These are phyloP conservation scores for Ustulina deusta DNA, from an alignment of 2,329 filamentous ascomycete genomes.

Conservation along the genomic window DNA sequence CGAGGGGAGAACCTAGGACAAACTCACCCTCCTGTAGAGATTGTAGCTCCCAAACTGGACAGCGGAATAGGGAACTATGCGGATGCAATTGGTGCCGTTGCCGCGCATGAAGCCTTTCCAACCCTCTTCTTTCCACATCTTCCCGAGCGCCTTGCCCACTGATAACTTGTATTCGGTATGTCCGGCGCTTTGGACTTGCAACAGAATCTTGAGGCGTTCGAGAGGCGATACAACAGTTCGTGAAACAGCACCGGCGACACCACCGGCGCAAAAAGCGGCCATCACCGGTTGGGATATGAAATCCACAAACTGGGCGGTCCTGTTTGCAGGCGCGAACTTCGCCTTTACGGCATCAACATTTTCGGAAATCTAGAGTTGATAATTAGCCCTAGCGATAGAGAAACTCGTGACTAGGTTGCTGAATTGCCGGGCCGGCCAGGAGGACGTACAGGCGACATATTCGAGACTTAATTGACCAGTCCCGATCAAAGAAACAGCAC, in stretches of 20 bases:
- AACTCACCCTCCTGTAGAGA: constrained; percentile 88
- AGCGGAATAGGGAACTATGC: constrained; percentile 97
- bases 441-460: constrained; percentile 55
- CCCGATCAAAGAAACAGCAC: constrained; percentile 29
- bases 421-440: constrained; percentile 20
- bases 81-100: constrained; percentile 98
- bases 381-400: constrained; percentile 35
- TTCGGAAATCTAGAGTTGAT: constrained; percentile 43
- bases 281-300: constrained; percentile 83
- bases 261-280: constrained; percentile 93
- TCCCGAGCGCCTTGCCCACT: constrained; percentile 85
- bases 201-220: constrained; percentile 96
- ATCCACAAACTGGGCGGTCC: constrained; percentile 56
- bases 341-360: constrained; percentile 48
- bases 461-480: constrained; percentile 42
- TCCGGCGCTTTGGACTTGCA: constrained; percentile 92
- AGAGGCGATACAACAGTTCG: constrained; percentile 96
- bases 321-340: constrained; percentile 47
- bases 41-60: constrained; percentile 99
- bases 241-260: constrained; percentile 95
- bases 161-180: constrained; percentile 94
- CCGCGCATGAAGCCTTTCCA: constrained; percentile 98
- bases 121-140: constrained; percentile 98
- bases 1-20: neutral
- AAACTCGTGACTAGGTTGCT: neutral